Evolutionary conservation across 2,329 filamentous ascomycete genomes (phyloP).

Genomic region (Aspergillus felis): DNA sequence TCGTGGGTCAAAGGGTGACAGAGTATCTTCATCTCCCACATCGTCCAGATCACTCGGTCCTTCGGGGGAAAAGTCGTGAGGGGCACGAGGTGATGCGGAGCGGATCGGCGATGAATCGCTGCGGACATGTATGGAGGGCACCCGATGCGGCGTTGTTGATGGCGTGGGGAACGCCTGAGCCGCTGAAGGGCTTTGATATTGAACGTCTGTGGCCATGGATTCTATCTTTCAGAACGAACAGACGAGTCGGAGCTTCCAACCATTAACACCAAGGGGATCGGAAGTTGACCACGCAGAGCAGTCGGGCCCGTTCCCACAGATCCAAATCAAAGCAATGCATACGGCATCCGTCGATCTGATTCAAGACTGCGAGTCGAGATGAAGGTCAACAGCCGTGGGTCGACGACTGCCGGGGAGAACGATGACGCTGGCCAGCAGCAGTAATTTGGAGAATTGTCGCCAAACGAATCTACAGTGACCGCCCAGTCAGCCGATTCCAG

Average conservation of each 20-base stretch:
- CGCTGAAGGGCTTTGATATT: slow-evolving; percentile 53
- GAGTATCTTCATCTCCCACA: slow-evolving; percentile 55
- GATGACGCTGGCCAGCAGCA: slow-evolving; percentile 5
- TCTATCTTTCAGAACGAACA: not conserved
- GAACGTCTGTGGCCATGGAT: slow-evolving; percentile 35
- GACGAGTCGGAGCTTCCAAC: not conserved
- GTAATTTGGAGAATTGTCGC: not conserved
- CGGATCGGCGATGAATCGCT: slow-evolving; percentile 63
- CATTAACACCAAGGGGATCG: not conserved
- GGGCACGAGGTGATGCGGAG: slow-evolving; percentile 55
- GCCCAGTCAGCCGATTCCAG: not conserved
- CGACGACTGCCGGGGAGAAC: not conserved
- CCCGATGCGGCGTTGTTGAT: slow-evolving; percentile 57
- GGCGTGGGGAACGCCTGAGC: slow-evolving; percentile 65
- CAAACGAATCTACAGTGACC: not conserved
- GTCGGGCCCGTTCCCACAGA: not conserved
- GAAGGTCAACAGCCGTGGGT: not conserved
- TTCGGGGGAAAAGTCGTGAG: slow-evolving; percentile 38
- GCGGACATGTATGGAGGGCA: slow-evolving; percentile 35
- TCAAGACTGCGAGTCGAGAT: not conserved
- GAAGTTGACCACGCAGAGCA: not conserved
- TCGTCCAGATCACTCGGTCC: slow-evolving; percentile 37
- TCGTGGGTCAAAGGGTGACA: slow-evolving; percentile 77
- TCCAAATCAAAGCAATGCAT: not conserved
- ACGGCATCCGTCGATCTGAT: not conserved